Conservation (phyloP, 371 early-diverging fungal genomes). For the Mucor saturninus region DNA sequence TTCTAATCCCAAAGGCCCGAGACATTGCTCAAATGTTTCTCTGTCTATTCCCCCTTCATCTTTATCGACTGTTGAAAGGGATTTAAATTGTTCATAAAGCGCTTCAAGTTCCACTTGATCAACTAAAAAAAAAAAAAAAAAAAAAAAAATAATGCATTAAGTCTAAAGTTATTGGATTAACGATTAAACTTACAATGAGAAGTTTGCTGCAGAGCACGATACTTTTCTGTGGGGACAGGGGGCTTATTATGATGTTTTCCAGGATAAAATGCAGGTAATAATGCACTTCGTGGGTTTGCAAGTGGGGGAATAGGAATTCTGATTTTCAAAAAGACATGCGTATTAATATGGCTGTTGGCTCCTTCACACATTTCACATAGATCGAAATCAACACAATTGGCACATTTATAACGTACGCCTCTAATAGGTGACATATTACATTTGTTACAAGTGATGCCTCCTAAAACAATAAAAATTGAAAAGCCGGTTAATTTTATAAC, state of each 20-base stretch:
- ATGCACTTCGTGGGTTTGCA: conserved; percentile 82
- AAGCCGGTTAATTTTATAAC: conserved; percentile 5
- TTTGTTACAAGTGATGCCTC: conserved; percentile 92
- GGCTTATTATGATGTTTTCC: conserved; percentile 42
- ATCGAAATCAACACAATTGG: conserved; percentile 93
- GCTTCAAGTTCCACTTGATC: conserved; percentile 85
- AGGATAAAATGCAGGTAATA: conserved; percentile 86
- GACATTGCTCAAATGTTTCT: conserved; percentile 81
- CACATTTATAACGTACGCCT: conserved; percentile 91
- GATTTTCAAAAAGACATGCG: conserved; percentile 91
- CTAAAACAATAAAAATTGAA: conserved; percentile 28
- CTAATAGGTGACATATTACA: conserved; percentile 87
- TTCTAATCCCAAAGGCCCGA: conserved; percentile 87
- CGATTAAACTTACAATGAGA: conserved; percentile 71
- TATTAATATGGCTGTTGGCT: conserved; percentile 72
- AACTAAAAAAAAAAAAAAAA: conserved; percentile 60
- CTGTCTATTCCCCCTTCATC: conserved; percentile 76
- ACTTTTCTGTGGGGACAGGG: conserved; percentile 38
- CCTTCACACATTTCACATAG: conserved; percentile 93
- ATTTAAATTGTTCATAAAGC: conserved; percentile 84
- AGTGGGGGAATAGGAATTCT: conserved; percentile 93
- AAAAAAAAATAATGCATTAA: too few species aligned
- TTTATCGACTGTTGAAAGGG: conserved; percentile 71
- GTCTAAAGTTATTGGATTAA: too few species aligned
- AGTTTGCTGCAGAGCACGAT: conserved; percentile 57